Conservation (phyloP, 768 basidiomycete species). For the Russula virescens region DNA sequence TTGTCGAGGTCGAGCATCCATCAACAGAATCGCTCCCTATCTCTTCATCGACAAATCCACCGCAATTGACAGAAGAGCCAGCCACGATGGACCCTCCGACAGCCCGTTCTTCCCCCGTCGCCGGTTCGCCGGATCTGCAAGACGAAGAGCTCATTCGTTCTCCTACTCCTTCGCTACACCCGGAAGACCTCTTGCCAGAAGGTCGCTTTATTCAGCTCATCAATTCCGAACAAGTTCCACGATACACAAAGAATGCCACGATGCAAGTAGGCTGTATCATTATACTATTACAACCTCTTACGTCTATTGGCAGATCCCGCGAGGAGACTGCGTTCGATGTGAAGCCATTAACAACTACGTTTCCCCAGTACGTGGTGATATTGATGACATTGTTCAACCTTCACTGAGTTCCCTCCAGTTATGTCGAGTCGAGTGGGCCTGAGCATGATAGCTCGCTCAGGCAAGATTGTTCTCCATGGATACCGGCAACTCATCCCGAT, state of each 20-base stretch:
- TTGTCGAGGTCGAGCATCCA: not conserved
- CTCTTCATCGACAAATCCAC: not conserved
- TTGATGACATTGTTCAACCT: not conserved
- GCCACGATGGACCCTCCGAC: not conserved
- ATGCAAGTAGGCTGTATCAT: not conserved
- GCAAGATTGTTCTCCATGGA: constrained; percentile 35
- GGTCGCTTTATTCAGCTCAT: not conserved
- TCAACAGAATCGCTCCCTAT: constrained; percentile 5
- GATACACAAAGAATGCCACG: constrained; percentile 1
- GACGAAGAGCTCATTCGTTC: not conserved
- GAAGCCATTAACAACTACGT: not conserved
- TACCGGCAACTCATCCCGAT: constrained; percentile 48
- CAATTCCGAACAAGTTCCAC: constrained; percentile 14
- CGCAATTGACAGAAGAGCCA: not conserved
- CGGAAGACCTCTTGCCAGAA: not conserved
- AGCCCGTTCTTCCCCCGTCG: not conserved
- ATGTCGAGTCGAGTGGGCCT: not conserved
- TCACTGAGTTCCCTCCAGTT: not conserved
- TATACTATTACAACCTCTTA: not conserved
- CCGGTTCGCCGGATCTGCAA: too few relatives aligned
- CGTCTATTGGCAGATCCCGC: not conserved
- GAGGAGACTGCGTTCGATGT: not conserved
- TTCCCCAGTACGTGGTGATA: constrained; percentile 1
- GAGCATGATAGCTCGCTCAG: not conserved
- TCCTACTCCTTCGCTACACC: not conserved